A percentile compares a stretch with the other conserved stretches of the same genome.
These are phyloP conservation scores for Sporisorium sorghi DNA, from an alignment of 1,284 basidiomycete species.

Conservation along the genomic window DNA sequence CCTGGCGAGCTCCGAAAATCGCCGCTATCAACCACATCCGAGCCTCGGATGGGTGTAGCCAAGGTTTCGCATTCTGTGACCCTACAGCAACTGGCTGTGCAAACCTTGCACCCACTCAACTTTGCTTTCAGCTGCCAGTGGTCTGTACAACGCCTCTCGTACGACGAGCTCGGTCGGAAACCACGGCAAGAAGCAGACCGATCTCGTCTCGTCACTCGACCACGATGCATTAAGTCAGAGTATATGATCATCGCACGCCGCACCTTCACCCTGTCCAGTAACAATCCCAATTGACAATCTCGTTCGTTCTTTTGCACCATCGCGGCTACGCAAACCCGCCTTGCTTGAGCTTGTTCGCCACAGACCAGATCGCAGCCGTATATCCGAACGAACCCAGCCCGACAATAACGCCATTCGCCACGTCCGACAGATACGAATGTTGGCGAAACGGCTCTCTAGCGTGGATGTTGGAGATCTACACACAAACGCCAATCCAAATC, in stretches of 20 bases:
- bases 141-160: too few species aligned
- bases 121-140: too few species aligned
- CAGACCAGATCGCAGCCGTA: slow-evolving; percentile 34
- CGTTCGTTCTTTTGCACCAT: not conserved
- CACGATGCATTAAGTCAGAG: too few species aligned
- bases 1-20: not conserved
- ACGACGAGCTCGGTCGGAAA: not conserved
- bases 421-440: slow-evolving; percentile 68
- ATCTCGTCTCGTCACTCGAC: too few species aligned
- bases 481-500: not conserved
- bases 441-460: slow-evolving; percentile 69
- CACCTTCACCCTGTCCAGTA: not conserved
- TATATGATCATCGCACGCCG: not conserved
- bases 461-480: slow-evolving; percentile 69
- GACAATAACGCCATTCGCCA: slow-evolving; percentile 66
- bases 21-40: not conserved
- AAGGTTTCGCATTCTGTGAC: too few species aligned
- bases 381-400: slow-evolving; percentile 54
- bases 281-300: not conserved
- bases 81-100: too few species aligned
- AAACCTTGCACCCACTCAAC: too few species aligned
- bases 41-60: not conserved
- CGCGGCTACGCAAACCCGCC: slow-evolving; percentile 5
- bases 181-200: not conserved
- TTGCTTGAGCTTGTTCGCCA: slow-evolving; percentile 18